A percentile compares a stretch with the other conserved stretches of the same genome.
These are phyloP conservation scores for Apophysomyces trapeziformis DNA, from an alignment of 371 early-diverging fungal species.

Conservation along the genomic window DNA sequence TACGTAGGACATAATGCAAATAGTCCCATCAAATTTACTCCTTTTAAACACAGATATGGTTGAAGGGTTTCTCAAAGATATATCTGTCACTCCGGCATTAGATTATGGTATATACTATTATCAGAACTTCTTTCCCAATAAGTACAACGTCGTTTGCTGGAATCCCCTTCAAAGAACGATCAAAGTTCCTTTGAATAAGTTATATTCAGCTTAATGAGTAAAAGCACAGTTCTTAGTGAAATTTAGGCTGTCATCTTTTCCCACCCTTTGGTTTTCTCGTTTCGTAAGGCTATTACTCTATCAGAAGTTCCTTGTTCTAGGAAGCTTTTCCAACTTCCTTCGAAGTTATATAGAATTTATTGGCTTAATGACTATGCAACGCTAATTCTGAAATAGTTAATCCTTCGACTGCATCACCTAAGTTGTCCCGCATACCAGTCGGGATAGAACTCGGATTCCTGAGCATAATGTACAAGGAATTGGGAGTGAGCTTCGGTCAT, in stretches of 20 bases:
- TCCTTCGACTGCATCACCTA: background rate
- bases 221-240: slow-evolving; percentile 15
- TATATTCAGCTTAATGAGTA: slow-evolving; percentile 17
- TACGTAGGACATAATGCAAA: background rate
- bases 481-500: no score
- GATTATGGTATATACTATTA: background rate
- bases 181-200: slow-evolving; percentile 5
- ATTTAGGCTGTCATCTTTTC: background rate
- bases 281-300: background rate
- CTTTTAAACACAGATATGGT: background rate
- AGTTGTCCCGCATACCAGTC: no score
- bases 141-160: slow-evolving; percentile 1
- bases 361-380: background rate
- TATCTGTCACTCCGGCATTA: background rate
- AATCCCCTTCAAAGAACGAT: slow-evolving; percentile 4
- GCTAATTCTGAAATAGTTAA: slow-evolving; percentile 7
- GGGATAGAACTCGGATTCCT: no score
- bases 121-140: background rate
- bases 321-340: background rate
- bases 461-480: no score
- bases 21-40: background rate
- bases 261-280: background rate
- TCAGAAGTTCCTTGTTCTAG: slow-evolving; percentile 11
- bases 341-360: no score
- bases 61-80: background rate